Conservation (phyloP, 192 early-diverging fungal genomes). For the Helicostylum pulchrum region DNA sequence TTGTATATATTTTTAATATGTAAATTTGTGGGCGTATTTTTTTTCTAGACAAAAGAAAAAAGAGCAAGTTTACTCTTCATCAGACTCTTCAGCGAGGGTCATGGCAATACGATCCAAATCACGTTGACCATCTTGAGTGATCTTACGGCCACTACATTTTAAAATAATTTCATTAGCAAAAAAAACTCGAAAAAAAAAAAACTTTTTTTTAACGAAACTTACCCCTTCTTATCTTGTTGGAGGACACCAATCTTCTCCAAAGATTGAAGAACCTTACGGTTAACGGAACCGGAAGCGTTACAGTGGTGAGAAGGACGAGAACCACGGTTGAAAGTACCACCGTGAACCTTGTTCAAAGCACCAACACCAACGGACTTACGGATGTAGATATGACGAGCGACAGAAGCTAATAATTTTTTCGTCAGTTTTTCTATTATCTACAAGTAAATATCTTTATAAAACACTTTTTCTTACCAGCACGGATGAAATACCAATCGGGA, state of each 20-base stretch:
- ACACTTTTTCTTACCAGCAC: slow-evolving; percentile 85
- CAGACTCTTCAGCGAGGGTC: slow-evolving; percentile 37
- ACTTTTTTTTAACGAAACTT: slow-evolving; percentile 19
- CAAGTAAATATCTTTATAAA: background rate
- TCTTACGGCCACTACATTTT: slow-evolving; percentile 78
- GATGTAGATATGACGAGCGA: slow-evolving; percentile 99
- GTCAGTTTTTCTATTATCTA: too few species aligned
- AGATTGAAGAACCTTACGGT: slow-evolving; percentile 95
- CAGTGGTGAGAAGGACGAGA: slow-evolving; percentile 88
- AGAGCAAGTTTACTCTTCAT: slow-evolving; percentile 27
- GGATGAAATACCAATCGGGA: slow-evolving; percentile 99
- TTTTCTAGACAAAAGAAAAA: background rate
- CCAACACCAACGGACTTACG: slow-evolving; percentile 92
- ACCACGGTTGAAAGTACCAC: slow-evolving; percentile 91
- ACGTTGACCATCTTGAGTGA: slow-evolving; percentile 95
- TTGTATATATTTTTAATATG: background rate
- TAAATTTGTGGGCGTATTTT: background rate
- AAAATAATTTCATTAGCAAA: background rate
- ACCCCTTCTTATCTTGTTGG: slow-evolving; percentile 86
- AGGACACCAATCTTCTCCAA: slow-evolving; percentile 98
- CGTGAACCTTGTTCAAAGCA: slow-evolving; percentile 90
- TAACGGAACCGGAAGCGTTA: slow-evolving; percentile 83
- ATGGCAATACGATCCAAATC: slow-evolving; percentile 96
- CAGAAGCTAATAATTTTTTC: slow-evolving; percentile 55
- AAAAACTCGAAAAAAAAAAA: background rate